Percentiles rank a stretch among this genome's conserved stretches.
Evolutionary conservation across 192 early-diverging fungal species (phyloP).

Genomic region (Lunasporangiospora selenospora): DNA sequence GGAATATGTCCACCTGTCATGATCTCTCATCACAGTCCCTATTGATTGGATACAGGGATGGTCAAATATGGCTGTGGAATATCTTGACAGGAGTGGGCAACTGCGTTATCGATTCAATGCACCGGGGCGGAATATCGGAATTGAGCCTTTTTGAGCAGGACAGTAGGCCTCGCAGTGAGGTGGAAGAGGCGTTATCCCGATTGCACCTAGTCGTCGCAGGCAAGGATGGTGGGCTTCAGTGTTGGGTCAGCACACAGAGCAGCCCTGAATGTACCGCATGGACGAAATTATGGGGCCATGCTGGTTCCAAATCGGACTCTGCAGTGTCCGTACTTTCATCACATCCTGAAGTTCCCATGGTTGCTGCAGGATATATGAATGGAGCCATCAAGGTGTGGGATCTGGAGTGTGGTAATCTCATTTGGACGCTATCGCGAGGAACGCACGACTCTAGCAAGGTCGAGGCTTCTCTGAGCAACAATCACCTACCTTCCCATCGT

Average conservation of each 20-base stretch:
- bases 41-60: conserved; percentile 38
- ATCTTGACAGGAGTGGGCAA: conserved; percentile 4
- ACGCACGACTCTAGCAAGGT: background rate
- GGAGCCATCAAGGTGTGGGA: conserved; percentile 44
- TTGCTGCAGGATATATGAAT: conserved; percentile 30
- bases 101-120: conserved; percentile 12
- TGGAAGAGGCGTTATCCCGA: no score
- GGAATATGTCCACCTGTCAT: no score
- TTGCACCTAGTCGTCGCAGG: conserved; percentile 31
- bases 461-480: conserved; percentile 1
- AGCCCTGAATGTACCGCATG: background rate
- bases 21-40: background rate
- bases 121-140: conserved; percentile 35
- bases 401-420: conserved; percentile 30
- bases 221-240: conserved; percentile 33
- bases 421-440: conserved; percentile 39
- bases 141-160: conserved; percentile 8
- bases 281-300: conserved; percentile 16
- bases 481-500: conserved; percentile 38
- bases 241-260: conserved; percentile 9
- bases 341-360: conserved; percentile 37
- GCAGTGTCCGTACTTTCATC: conserved; percentile 13
- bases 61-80: conserved; percentile 38
- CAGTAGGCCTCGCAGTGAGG: no score
- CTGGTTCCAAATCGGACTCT: conserved; percentile 1